Base-by-base conservation (phyloP, 164 flowering plant species). In the Litsea cubeba region DNA sequence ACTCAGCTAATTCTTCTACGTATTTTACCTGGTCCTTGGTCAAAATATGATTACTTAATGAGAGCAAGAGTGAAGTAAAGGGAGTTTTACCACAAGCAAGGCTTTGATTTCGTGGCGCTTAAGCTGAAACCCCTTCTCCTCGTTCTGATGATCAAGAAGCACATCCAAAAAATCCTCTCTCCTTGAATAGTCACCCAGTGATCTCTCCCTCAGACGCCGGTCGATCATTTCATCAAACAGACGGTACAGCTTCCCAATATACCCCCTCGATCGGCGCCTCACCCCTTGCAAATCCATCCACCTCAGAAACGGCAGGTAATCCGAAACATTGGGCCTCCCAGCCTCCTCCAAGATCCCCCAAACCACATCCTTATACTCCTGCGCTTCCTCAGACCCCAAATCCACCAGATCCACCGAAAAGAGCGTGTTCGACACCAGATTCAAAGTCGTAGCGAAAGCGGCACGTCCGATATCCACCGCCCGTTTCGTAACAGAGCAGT, bases 391-490 rank as follows among this genome's bases (percentile, higher is more conserved):
- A 1, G 73, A 71, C 3, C 57, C 25, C 12, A 18, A 1, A 51
- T 71, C 65, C 3, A 71, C 65, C 73, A 71, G 3, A 23, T 71
- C 73, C 12, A 51, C 40, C 32, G 73, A 71, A 30, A 71, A 71
- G 3, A 71, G 12, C 1, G 25, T 71, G 73, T 28, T 71, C 10
- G 64, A 54, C 0, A 58, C 2, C 46, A 71, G 18, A 58, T 71
- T 71, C 6, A 71, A 64, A 14, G 6, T 18, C 7, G 65, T 58
- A 3, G 10, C 14, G 22, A 71, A 71, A 17, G 25, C 23, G 24
- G 24, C 35, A 14, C 23, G 73, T 2, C 73, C 64, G 3, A 71
- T 28, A 50, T 54, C 65, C 64, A 71, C 73, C 2, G 65, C 64
- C 23, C 25, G 65, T 11, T 28, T 1, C 17, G 35, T 17, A 6